Base-by-base conservation (phyloP, 2,329 filamentous ascomycete genomes). In the Lasiodiplodia citricola region DNA sequence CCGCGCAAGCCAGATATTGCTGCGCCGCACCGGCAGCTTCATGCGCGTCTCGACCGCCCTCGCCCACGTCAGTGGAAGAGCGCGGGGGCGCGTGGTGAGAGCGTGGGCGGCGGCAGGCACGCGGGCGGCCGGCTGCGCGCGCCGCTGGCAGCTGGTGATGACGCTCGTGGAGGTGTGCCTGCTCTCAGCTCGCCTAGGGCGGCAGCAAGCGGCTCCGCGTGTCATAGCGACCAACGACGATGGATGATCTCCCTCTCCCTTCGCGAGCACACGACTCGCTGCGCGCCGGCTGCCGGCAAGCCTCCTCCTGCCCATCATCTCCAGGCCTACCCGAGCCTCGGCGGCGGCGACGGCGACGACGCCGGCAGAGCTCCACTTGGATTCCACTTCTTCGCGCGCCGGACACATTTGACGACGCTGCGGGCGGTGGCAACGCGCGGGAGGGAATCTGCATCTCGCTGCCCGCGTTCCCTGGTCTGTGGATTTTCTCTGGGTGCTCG, bases 401-500 rank as follows among this genome's bases (percentile, higher is more conserved):
- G 47, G 47, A 14, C 18, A 31, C 18, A 64, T 21, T 25, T 52
- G 41, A 52, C 60, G 47, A 47, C 41, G 47, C 21, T 21, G 38
- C 56, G 28, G 60, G 16, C 23, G 47, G 44, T 52, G 60, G 60
- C 60, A 57, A 57, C 55, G 18, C 18, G 23, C 18, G 21, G 47
- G 35, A 52, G 35, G 44, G 60, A 11, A 35, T 37, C 41, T 28
- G 25, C 38, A 56, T 35, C 25, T 63, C 18, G 58, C 58, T 51
- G 44, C 41, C 58, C 58, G 64, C 25, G 38, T 44, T 54, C 63
- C 65, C 65, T 66, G 23, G 52, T 28, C 51, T 56, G 65, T 54
- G 35, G 55, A 67, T 67, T 57, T 58, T 67, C 65, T 28, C 65
- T 54, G 55, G 52, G 54, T 64, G 60, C 60, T 67, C 54, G 65